Evolutionary conservation across 2,329 filamentous ascomycete species (phyloP).

Genomic region (Fusarium palustre): DNA sequence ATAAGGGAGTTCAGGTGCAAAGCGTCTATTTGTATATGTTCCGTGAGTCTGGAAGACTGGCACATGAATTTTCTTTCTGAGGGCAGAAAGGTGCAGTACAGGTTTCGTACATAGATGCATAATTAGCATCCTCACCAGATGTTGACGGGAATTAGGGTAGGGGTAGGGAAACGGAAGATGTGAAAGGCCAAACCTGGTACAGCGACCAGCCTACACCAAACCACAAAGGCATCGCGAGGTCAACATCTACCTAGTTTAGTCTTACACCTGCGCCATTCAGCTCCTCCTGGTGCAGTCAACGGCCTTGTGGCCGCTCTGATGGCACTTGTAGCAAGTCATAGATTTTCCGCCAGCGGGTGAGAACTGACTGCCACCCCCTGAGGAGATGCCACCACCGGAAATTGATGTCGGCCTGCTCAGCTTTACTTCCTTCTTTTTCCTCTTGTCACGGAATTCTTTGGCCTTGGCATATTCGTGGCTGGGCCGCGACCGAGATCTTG

Average conservation of each 20-base stretch:
- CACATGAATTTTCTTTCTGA: neutral
- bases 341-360: constrained; percentile 41
- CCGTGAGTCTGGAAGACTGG: neutral
- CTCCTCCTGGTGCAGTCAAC: constrained; percentile 63
- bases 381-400: constrained; percentile 61
- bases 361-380: constrained; percentile 45
- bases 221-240: neutral
- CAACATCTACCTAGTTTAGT: neutral
- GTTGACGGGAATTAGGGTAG: neutral
- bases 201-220: neutral
- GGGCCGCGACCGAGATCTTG: constrained; percentile 49
- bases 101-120: neutral
- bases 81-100: neutral
- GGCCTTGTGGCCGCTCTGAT: constrained; percentile 70
- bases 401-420: constrained; percentile 72
- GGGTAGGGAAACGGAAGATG: neutral
- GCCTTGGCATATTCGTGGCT: constrained; percentile 48
- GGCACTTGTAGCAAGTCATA: constrained; percentile 69
- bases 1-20: neutral
- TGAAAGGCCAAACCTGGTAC: constrained; percentile 1
- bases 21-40: neutral
- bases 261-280: constrained; percentile 3
- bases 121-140: neutral
- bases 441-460: constrained; percentile 67
- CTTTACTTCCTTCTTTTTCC: constrained; percentile 74